Evolutionary conservation across 139 green algal species (phyloP), one percentile per base, ranked within the genome.

Genomic region (Astrephomene gubernaculifera): DNA sequence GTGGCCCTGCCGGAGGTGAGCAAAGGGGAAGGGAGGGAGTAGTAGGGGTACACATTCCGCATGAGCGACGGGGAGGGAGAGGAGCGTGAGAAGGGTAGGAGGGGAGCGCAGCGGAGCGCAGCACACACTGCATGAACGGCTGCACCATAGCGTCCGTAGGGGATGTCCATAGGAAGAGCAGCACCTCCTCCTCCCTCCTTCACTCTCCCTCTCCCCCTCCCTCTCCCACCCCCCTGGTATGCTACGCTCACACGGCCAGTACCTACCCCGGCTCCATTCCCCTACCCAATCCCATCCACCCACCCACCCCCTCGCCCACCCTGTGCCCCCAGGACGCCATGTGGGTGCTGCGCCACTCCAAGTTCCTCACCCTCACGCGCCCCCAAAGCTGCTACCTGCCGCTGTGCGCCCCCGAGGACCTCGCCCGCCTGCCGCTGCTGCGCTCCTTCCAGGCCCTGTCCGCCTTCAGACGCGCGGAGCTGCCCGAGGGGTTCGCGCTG

Each of bases 281-380:
- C 49, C 49, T 25, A 57, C 49, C 49, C 12, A 57, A 57, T 17
- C 49, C 49, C 49, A 57, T 25, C 49, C 9, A 71, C 33, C 10
- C 64, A 1, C 36, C 12, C 36, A 52, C 36, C 35, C 31, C 33
- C 49, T 14, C 31, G 25, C 52, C 52, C 52, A 24, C 5, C 24
- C 3, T 4, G 7, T 54, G 74, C 54, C 39, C 9, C 2, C 88
- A 69, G 35, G 93, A 96, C 84, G 95, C 93, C 21, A 89, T 97
- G 38, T 98, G 96, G 84, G 75, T 96, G 44, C 80, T 96, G 57
- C 86, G 94, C 67, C 89, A 93, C 88, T 88, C 93, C 75, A 88
- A 90, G 22, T 93, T 93, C 78, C 33, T 36, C 3, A 74, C 84
- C 9, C 71, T 96, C 53, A 84, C 93, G 1, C 88, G 87, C 10